phyloP scores from a whole-genome alignment of 2,329 filamentous ascomycete species.

The Magnaporthales sp. region DNA sequence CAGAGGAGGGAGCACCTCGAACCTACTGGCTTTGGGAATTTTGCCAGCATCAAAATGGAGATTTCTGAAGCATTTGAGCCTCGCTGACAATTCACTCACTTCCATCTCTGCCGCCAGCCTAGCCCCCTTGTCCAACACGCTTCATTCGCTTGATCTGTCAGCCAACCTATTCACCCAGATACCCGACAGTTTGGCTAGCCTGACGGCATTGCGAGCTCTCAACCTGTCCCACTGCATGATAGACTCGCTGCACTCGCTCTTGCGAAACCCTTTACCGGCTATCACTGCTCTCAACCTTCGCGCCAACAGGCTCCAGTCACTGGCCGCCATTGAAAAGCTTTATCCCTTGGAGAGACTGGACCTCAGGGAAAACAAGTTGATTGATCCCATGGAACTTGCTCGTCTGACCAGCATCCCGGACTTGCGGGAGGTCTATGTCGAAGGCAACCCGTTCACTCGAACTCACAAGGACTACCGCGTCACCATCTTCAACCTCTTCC shows the following conservation, averaged over 20 bases:
- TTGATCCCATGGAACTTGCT: slow-evolving; percentile 86
- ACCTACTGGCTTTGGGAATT: slow-evolving; percentile 61
- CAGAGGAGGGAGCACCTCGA: slow-evolving; percentile 61
- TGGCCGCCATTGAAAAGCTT: slow-evolving; percentile 84
- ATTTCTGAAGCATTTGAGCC: slow-evolving; percentile 82
- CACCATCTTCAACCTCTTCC: slow-evolving; percentile 93
- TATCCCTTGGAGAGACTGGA: slow-evolving; percentile 85
- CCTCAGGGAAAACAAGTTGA: slow-evolving; percentile 79
- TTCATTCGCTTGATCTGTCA: slow-evolving; percentile 88
- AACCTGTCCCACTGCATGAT: slow-evolving; percentile 99
- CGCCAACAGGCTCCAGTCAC: slow-evolving; percentile 75
- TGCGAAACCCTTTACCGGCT: slow-evolving; percentile 77
- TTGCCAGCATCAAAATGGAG: slow-evolving; percentile 88
- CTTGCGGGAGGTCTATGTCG: slow-evolving; percentile 85
- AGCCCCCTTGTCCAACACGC: slow-evolving; percentile 72
- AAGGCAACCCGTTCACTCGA: slow-evolving; percentile 84
- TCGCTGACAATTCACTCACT: slow-evolving; percentile 86
- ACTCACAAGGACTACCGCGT: slow-evolving; percentile 80
- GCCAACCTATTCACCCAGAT: slow-evolving; percentile 91
- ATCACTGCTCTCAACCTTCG: slow-evolving; percentile 90
- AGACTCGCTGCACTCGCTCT: slow-evolving; percentile 80
- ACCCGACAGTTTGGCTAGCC: slow-evolving; percentile 77
- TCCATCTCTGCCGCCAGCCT: slow-evolving; percentile 68
- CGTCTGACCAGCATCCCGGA: slow-evolving; percentile 85
- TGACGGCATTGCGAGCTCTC: slow-evolving; percentile 82